Conservation (phyloP, 352 stramenopile genomes). For the Pilasporangium apinafurcum region DNA sequence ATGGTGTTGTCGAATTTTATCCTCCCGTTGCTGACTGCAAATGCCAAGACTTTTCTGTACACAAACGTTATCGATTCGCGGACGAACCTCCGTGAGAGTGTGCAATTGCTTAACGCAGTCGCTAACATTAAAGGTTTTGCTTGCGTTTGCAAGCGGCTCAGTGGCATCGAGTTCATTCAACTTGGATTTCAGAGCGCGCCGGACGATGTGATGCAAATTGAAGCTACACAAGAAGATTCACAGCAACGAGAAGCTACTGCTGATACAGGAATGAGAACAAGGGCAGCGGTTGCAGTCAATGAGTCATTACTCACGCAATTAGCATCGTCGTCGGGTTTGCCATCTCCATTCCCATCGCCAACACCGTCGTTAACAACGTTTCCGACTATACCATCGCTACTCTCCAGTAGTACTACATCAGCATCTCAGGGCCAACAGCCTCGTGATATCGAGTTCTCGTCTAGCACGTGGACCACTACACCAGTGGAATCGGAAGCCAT, state of each 20-base stretch:
- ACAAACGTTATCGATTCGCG: constrained; percentile 67
- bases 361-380: not conserved
- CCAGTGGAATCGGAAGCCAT: constrained; percentile 32
- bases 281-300: constrained; percentile 17
- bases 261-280: too few relatives aligned
- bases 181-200: constrained; percentile 36
- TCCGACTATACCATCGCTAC: not conserved
- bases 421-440: not conserved
- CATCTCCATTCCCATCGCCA: not conserved
- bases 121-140: constrained; percentile 49
- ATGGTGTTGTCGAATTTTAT: constrained; percentile 59
- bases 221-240: not conserved
- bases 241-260: constrained; percentile 8
- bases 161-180: constrained; percentile 36
- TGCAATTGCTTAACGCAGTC: constrained; percentile 57
- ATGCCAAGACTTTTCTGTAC: constrained; percentile 59
- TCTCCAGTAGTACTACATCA: not conserved
- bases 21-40: constrained; percentile 46
- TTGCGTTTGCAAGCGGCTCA: constrained; percentile 46
- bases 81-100: constrained; percentile 49
- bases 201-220: constrained; percentile 5
- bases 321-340: constrained; percentile 4
- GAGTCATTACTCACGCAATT: constrained; percentile 29
- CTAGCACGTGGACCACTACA: constrained; percentile 3
- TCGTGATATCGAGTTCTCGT: not conserved